Evolutionary conservation across 2,329 filamentous ascomycete genomes (phyloP), one percentile per base, ranked within the genome.

Genomic region (Fusarium sp.): DNA sequence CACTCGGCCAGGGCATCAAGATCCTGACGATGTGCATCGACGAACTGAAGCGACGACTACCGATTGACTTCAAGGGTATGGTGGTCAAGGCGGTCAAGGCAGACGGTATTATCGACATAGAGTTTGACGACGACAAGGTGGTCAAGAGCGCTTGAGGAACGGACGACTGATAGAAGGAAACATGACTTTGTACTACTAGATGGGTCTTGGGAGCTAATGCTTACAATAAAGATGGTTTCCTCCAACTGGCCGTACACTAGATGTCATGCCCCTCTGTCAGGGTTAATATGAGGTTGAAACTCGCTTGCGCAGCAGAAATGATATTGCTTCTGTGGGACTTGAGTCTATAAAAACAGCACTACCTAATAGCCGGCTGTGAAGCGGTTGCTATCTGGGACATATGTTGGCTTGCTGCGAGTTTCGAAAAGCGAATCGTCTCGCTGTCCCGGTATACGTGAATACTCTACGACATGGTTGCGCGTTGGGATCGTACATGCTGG

Each of bases 41-140:
- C 77, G 95, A 99, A 83, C 82, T 99, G 75, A 97, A 97, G 87
- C 88, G 95, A 77, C 88, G 96, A 79, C 86, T 99, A 83, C 95
- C 95, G 58, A 93, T 99, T 75, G 95, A 99, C 78, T 99, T 98
- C 86, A 99, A 99, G 85, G 95, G 95, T 35, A 91, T 97, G 88
- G 74, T 85, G 49, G 93, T 99, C 72, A 98, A 98, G 85, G 91
- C 93, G 32, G 88, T 99, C 72, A 97, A 93, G 62, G 96, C 96
- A 81, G 92, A 98, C 70, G 95, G 96, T 10, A 90, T 99, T 62
- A 82, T 86, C 70, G 92, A 95, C 71, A 85, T 96, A 72, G 87
- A 92, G 65, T 96, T 93, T 76, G 90, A 94, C 75, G 92, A 97
- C 75, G 89, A 91, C 79, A 88, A 88, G 77, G 80, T 89, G 57